phyloP scores from a whole-genome alignment of 257 asterid genomes.

The Voacanga thouarsii region DNA sequence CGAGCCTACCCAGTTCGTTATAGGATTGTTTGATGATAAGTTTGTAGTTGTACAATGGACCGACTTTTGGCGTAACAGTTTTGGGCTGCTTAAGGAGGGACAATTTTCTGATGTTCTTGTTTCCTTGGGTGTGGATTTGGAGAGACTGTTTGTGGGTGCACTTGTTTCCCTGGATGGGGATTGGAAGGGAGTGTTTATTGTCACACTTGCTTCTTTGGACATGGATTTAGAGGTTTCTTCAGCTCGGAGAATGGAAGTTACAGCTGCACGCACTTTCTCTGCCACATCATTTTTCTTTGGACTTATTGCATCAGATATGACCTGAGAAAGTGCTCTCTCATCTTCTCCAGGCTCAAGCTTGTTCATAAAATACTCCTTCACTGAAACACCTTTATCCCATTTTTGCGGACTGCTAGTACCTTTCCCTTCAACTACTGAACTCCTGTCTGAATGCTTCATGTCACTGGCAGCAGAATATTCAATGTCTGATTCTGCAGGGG shows the following conservation, averaged over 20 bases:
- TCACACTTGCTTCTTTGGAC: slow-evolving; percentile 17
- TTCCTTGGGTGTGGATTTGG: slow-evolving; percentile 10
- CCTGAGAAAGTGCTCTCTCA: slow-evolving; percentile 84
- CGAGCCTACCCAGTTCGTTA: slow-evolving; percentile 28
- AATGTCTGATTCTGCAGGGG: slow-evolving; percentile 7
- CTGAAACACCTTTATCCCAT: slow-evolving; percentile 84
- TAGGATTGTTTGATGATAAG: slow-evolving; percentile 24
- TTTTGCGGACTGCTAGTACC: slow-evolving; percentile 36
- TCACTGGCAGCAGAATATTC: slow-evolving; percentile 9
- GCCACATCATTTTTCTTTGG: slow-evolving; percentile 52
- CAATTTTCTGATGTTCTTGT: neutral
- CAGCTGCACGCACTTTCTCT: slow-evolving; percentile 72
- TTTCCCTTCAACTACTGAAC: slow-evolving; percentile 22
- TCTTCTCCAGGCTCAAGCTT: slow-evolving; percentile 92
- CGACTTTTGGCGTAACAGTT: slow-evolving; percentile 7
- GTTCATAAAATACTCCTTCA: slow-evolving; percentile 74
- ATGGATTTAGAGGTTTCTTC: slow-evolving; percentile 36
- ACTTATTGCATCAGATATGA: slow-evolving; percentile 76
- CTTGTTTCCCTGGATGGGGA: neutral
- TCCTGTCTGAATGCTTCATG: slow-evolving; percentile 17
- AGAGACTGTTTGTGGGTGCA: slow-evolving; percentile 8
- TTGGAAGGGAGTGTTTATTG: slow-evolving; percentile 3
- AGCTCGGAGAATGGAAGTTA: slow-evolving; percentile 62
- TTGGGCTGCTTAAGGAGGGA: neutral
- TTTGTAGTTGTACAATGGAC: slow-evolving; percentile 16